These are phyloP conservation scores for Suillus spraguei DNA, from an alignment of 768 basidiomycete species.

Conservation along the genomic window DNA sequence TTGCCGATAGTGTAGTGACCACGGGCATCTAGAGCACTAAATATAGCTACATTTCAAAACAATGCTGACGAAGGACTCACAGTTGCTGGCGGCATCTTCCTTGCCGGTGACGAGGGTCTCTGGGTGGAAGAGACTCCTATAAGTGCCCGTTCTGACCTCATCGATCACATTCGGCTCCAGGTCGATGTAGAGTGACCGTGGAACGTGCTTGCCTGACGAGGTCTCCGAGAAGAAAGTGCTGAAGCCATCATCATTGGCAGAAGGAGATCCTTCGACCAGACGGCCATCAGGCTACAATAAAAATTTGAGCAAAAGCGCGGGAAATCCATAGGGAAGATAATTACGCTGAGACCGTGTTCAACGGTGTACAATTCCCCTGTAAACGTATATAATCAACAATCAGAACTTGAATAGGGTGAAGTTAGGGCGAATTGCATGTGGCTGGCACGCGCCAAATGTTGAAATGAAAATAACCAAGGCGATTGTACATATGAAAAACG, in stretches of 20 bases:
- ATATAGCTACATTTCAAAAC: slow-evolving; percentile 5
- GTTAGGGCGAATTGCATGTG: slow-evolving; percentile 21
- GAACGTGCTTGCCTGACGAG: slow-evolving; percentile 93
- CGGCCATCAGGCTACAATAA: slow-evolving; percentile 89
- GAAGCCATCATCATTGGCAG: slow-evolving; percentile 87
- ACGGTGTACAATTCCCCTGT: slow-evolving; percentile 97
- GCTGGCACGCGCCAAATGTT: slow-evolving; percentile 4
- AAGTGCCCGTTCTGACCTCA: slow-evolving; percentile 93
- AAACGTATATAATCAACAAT: slow-evolving; percentile 26
- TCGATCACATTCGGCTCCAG: slow-evolving; percentile 98
- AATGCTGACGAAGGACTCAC: slow-evolving; percentile 44
- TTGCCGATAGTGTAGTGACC: slow-evolving; percentile 99
- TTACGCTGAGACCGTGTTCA: slow-evolving; percentile 95
- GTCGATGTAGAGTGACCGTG: slow-evolving; percentile 96
- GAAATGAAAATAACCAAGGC: not conserved
- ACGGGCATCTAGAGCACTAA: slow-evolving; percentile 74
- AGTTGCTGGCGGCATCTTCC: slow-evolving; percentile 99
- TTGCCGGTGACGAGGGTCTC: slow-evolving; percentile 98
- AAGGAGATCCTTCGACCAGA: slow-evolving; percentile 74
- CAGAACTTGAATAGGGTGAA: not conserved
- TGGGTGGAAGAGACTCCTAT: slow-evolving; percentile 98
- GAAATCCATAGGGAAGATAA: slow-evolving; percentile 14
- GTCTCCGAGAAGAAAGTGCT: slow-evolving; percentile 99
- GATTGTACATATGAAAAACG: slow-evolving; percentile 8
- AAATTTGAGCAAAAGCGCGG: slow-evolving; percentile 19